phyloP scores from a whole-genome alignment of 208 protist genomes.

The Acanthamoeba lenticulata region DNA sequence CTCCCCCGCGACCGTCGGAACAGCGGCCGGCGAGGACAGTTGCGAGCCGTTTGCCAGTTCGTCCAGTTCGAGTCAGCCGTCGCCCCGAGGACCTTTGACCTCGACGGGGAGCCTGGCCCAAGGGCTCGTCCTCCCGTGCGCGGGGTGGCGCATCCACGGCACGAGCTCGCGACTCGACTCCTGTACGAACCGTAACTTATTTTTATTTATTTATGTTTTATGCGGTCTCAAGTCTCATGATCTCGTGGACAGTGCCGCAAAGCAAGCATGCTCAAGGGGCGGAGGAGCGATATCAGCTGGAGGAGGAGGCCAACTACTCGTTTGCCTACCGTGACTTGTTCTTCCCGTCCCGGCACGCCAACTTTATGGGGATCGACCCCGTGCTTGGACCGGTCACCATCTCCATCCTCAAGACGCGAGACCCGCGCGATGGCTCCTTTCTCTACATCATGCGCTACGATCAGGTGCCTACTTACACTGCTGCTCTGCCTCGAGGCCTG shows the following conservation, averaged over 20 bases:
- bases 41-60: not conserved
- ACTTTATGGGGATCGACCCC: constrained; percentile 10
- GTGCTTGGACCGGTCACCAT: constrained; percentile 40
- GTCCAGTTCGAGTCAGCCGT: not conserved
- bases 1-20: not conserved
- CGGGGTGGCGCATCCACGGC: constrained; percentile 1
- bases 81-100: not conserved
- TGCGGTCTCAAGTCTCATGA: too few species aligned
- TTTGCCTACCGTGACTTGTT: constrained; percentile 38
- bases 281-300: constrained; percentile 5
- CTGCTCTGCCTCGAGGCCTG: not conserved
- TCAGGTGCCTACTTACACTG: not conserved
- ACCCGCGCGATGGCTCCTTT: not conserved
- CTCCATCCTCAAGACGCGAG: constrained; percentile 15
- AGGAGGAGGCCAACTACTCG: constrained; percentile 57
- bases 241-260: too few species aligned
- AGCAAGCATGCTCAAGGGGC: too few species aligned
- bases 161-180: not conserved
- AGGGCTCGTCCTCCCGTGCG: not conserved
- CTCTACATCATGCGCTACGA: constrained; percentile 35
- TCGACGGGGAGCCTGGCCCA: not conserved
- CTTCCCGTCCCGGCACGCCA: not conserved
- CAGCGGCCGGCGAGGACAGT: too few species aligned
- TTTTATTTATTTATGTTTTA: too few species aligned
- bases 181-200: not conserved